Percentiles rank a stretch among this genome's conserved stretches.
phyloP scores from a whole-genome alignment of 345 rosid species.

The Xanthoceras sorbifolium region DNA sequence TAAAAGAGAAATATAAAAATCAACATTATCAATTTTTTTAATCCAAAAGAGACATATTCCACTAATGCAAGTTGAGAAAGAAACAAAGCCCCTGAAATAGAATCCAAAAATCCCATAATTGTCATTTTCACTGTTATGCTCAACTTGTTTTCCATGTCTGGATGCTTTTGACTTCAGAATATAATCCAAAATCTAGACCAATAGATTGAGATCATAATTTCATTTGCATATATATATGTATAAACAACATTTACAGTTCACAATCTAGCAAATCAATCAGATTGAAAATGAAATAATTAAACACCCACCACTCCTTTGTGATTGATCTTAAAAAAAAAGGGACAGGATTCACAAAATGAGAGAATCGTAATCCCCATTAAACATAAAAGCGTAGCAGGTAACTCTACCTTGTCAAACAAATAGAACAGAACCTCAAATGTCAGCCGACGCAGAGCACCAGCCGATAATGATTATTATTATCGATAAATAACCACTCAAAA shows the following conservation, averaged over 20 bases:
- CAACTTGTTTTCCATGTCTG: neutral
- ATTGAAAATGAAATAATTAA: neutral
- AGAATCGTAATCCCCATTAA: neutral
- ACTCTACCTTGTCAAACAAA: neutral
- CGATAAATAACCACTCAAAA: too few species aligned
- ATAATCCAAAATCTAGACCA: neutral
- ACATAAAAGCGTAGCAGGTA: neutral
- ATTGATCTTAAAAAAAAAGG: neutral
- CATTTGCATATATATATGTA: neutral
- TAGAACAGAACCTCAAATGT: neutral
- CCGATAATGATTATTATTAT: neutral
- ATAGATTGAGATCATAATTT: neutral
- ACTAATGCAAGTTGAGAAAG: neutral
- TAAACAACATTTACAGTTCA: neutral
- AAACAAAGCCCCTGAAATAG: neutral
- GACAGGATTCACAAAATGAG: neutral
- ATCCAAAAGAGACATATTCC: neutral
- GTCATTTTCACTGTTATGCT: neutral
- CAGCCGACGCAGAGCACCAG: neutral
- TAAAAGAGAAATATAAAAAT: neutral
- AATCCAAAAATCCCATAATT: neutral
- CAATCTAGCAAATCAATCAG: neutral
- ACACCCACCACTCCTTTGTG: neutral
- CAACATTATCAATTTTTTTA: neutral
- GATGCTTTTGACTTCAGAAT: neutral